Evolutionary conservation across 257 asterid species (phyloP), one percentile per base, ranked within the genome.

Genomic region (Linderniella brevidens): DNA sequence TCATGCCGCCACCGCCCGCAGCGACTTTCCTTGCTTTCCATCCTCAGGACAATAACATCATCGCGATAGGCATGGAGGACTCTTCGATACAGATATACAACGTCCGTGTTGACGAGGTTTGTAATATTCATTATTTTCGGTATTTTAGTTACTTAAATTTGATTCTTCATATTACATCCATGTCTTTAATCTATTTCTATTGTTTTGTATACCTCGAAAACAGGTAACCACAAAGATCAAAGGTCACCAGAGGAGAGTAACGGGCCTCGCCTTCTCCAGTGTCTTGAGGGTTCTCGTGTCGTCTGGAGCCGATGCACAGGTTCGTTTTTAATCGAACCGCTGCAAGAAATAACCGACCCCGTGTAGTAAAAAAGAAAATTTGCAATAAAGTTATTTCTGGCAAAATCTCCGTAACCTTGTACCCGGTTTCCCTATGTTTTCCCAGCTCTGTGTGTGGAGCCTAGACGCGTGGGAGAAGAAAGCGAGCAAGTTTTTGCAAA

Each of bases 61-160:
- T 81, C 58, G 93, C 82, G 17, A 66, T 81, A 41, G 93, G 90
- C 51, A 78, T 81, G 90, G 80, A 75, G 62, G 90, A 81, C 47
- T 50, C 77, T 47, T 58, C 84, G 18, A 64, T 80, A 60, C 79
- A 67, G 35, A 74, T 80, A 16, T 72, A 77, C 59, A 56, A 75
- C 61, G 70, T 72, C 52, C 78, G 75, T 18, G 10, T 49, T 52
- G 78, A 81, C 37, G 78, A 75, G 93, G 85, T 77, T 18, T 35
- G 32, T 25, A 25, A 25, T 25, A 25, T 25, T 25, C 32, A 3
- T 25, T 25, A 25, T 25, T 25, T 25, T 25, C 4, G 32, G 6
- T 25, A 25, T 3, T 25, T 25, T n/a, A 3, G 32, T 25, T 25
- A 25, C 32, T 25, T 6, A 25, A 3, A 25, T 25, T 25, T 25